Evolutionary conservation across 2,329 filamentous ascomycete species (phyloP).

Genomic region (Epichloe coenophiala): DNA sequence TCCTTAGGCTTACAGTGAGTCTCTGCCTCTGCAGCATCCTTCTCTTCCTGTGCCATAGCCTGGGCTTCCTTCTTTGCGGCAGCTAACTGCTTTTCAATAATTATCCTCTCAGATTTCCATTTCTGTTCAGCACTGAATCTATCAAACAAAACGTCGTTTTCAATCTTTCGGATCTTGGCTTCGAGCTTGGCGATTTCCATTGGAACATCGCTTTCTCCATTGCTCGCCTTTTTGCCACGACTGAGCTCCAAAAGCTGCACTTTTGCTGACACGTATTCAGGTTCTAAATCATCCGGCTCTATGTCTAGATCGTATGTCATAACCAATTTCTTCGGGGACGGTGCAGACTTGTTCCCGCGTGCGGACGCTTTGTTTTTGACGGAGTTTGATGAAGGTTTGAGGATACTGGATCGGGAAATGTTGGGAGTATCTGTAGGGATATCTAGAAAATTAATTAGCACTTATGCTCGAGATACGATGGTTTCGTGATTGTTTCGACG

Average conservation of each 20-base stretch:
- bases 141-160: constrained; percentile 67
- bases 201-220: constrained; percentile 15
- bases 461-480: not conserved
- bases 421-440: constrained; percentile 36
- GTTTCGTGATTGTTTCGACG: not conserved
- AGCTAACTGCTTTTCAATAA: constrained; percentile 48
- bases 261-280: constrained; percentile 66
- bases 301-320: constrained; percentile 54
- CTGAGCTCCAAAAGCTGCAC: constrained; percentile 46
- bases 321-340: constrained; percentile 25
- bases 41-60: constrained; percentile 10
- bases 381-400: constrained; percentile 20
- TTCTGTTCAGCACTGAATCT: constrained; percentile 47
- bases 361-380: constrained; percentile 22
- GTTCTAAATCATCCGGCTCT: constrained; percentile 61
- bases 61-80: constrained; percentile 27
- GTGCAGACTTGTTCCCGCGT: constrained; percentile 2
- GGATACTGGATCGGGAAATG: constrained; percentile 36
- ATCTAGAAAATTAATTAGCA: constrained; percentile 21
- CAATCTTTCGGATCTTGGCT: constrained; percentile 62
- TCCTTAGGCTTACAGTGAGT: constrained; percentile 17
- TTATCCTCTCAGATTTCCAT: constrained; percentile 47
- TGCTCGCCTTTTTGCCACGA: constrained; percentile 10
- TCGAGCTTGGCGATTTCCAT: constrained; percentile 50
- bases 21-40: constrained; percentile 11